Conservation (phyloP, 192 early-diverging fungal genomes). For the Podila verticillata region DNA sequence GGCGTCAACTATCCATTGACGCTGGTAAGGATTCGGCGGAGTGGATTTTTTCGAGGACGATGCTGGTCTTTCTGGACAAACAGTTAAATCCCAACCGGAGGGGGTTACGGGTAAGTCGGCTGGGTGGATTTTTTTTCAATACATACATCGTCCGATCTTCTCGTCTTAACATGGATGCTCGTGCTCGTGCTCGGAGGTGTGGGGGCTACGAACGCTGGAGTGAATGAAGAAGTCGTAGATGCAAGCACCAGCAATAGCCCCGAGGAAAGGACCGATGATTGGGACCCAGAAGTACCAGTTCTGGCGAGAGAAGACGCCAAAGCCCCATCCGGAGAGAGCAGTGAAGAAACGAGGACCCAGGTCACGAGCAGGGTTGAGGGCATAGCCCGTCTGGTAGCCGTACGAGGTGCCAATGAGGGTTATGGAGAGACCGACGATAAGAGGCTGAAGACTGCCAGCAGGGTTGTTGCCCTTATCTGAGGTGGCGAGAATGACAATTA, state of each 20-base stretch:
- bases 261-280: slow-evolving; percentile 70
- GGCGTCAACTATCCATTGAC: too few species aligned
- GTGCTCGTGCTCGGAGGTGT: slow-evolving; percentile 2
- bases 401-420: slow-evolving; percentile 69
- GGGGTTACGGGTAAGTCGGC: too few species aligned
- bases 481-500: slow-evolving; percentile 65
- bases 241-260: slow-evolving; percentile 56
- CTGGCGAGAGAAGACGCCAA: slow-evolving; percentile 67
- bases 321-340: slow-evolving; percentile 70
- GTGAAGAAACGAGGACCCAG: slow-evolving; percentile 82
- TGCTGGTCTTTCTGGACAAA: too few species aligned
- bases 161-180: too few species aligned
- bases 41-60: too few species aligned
- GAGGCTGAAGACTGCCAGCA: slow-evolving; percentile 60
- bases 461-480: slow-evolving; percentile 68
- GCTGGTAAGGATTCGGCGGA: too few species aligned
- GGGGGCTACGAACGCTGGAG: slow-evolving; percentile 31
- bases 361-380: slow-evolving; percentile 84
- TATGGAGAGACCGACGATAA: slow-evolving; percentile 69
- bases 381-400: slow-evolving; percentile 73
- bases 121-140: too few species aligned
- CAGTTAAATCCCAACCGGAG: too few species aligned
- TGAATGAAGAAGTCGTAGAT: slow-evolving; percentile 40
- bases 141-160: too few species aligned
- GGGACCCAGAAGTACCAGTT: slow-evolving; percentile 80